These are phyloP conservation scores for Arctium lappa DNA, from an alignment of 129 eudicot genomes.

Conservation along the genomic window DNA sequence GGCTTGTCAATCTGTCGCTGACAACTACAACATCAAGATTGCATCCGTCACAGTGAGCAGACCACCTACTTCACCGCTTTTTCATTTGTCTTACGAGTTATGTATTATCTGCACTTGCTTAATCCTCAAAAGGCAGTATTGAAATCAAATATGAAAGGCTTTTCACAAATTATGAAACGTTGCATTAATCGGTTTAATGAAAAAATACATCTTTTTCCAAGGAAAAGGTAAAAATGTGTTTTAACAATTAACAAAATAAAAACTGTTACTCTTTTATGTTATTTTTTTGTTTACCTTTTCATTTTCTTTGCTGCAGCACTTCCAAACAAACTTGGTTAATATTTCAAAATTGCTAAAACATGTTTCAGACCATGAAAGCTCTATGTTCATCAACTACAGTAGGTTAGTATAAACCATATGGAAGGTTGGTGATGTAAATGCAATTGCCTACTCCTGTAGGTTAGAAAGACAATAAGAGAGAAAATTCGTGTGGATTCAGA, in stretches of 20 bases:
- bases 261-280: neutral
- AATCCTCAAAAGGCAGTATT: neutral
- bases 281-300: neutral
- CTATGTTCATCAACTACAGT: neutral
- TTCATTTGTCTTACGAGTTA: neutral
- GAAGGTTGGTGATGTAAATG: neutral
- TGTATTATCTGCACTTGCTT: neutral
- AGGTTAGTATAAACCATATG: neutral
- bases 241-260: too few species aligned
- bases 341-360: neutral
- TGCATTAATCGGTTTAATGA: neutral
- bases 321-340: neutral
- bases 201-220: neutral
- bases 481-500: neutral
- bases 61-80: neutral
- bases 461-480: neutral
- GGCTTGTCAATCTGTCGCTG: neutral
- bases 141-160: neutral
- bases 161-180: neutral
- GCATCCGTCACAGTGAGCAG: neutral
- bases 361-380: neutral
- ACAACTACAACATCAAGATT: neutral
- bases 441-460: neutral
- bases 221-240: neutral
- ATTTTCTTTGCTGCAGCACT: neutral